Conservation (phyloP, 2,329 filamentous ascomycete species). For the Colletotrichum lentis region DNA sequence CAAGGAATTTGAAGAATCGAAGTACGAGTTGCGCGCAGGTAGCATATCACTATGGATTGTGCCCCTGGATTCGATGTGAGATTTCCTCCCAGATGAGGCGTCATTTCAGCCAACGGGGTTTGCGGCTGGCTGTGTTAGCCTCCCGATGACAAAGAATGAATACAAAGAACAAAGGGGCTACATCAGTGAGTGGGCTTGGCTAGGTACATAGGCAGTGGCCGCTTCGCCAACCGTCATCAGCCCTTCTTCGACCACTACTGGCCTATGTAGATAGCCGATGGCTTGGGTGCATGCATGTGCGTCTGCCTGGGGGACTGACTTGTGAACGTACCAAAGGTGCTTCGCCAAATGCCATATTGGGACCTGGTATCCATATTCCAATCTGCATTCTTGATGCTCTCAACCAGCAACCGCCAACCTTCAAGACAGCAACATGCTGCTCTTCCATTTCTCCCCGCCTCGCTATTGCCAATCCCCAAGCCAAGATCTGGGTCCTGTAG, state of each 20-base stretch:
- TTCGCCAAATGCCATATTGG: not conserved
- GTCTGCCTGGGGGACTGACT: not conserved
- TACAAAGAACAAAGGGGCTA: constrained; percentile 18
- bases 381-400: not conserved
- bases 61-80: constrained; percentile 21
- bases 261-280: not conserved
- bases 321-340: not conserved
- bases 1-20: constrained; percentile 6
- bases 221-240: no score
- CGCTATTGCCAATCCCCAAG: constrained; percentile 16
- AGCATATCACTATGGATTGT: constrained; percentile 28
- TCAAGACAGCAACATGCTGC: not conserved
- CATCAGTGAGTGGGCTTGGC: not conserved
- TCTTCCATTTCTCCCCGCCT: not conserved
- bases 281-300: not conserved
- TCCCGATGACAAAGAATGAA: not conserved
- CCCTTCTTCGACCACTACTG: not conserved
- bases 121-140: constrained; percentile 6
- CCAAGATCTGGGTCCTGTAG: constrained; percentile 6
- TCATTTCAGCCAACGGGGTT: constrained; percentile 4
- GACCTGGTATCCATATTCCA: not conserved
- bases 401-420: not conserved
- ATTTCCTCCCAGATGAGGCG: constrained; percentile 22
- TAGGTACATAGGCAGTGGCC: not conserved
- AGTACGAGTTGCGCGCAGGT: not conserved